Percentiles rank a stretch among this genome's conserved stretches.
phyloP scores from a whole-genome alignment of 805 yeast species.

The Candida boleticola region DNA sequence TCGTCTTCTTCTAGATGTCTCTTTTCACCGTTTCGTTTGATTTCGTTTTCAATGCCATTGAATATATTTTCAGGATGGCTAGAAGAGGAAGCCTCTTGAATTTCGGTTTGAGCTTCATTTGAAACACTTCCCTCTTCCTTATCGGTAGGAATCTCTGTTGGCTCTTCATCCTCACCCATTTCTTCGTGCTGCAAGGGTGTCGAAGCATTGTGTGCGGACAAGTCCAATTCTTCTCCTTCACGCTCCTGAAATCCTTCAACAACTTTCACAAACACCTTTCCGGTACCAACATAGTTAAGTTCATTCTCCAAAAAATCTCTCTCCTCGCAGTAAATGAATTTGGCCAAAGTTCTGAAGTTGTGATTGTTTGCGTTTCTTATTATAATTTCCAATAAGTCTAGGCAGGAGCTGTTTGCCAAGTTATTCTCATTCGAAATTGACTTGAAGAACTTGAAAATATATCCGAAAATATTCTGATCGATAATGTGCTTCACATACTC shows the following conservation, averaged over 20 bases:
- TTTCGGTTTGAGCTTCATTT: too few species aligned
- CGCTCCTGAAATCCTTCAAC: conserved; percentile 17
- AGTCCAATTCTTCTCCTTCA: conserved; percentile 1
- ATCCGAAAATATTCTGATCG: conserved; percentile 48
- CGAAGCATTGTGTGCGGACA: conserved; percentile 17
- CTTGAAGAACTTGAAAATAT: conserved; percentile 48
- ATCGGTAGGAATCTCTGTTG: too few species aligned
- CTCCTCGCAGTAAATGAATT: conserved; percentile 27
- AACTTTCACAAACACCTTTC: conserved; percentile 21
- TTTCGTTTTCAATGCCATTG: conserved; percentile 16
- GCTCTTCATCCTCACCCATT: conserved; percentile 11
- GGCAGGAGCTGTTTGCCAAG: conserved; percentile 70
- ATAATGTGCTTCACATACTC: conserved; percentile 57
- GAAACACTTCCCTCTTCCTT: too few species aligned
- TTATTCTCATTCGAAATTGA: conserved; percentile 53
- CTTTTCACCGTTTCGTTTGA: conserved; percentile 13
- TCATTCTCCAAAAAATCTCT: conserved; percentile 22
- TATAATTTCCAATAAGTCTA: conserved; percentile 59
- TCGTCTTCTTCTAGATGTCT: conserved; percentile 17
- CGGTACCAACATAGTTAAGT: conserved; percentile 29
- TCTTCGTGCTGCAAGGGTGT: conserved; percentile 27
- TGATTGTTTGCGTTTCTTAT: conserved; percentile 16
- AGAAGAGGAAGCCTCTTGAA: not conserved
- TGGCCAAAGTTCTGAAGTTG: conserved; percentile 29
- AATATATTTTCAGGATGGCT: conserved; percentile 14